Percentiles rank a stretch among this genome's conserved stretches.
Conservation (phyloP, 768 basidiomycete genomes). For the Termitomyces sp. region DNA sequence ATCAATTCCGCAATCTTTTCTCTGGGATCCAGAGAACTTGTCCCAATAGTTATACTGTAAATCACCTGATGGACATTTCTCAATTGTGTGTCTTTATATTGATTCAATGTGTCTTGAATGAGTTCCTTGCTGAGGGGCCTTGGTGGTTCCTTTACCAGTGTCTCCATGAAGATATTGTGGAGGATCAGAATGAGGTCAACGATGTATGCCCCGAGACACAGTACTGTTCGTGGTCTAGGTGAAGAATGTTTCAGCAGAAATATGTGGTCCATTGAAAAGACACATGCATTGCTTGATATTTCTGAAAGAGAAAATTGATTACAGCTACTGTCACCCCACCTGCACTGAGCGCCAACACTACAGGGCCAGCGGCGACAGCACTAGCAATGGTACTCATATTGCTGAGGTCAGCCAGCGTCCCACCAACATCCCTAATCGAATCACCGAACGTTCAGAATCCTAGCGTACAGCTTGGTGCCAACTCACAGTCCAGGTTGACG, state of each 20-base stretch:
- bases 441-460: background rate
- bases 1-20: background rate
- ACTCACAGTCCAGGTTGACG: background rate
- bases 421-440: background rate
- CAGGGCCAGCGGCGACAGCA: background rate
- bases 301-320: background rate
- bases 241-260: background rate
- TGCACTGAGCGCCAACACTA: background rate
- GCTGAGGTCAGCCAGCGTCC: background rate
- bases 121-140: background rate
- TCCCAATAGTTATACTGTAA: background rate
- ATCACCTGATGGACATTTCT: background rate
- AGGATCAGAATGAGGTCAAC: background rate
- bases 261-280: too few relatives aligned
- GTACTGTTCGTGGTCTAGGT: background rate
- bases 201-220: background rate
- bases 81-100: background rate
- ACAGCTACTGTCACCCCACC: background rate
- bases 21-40: background rate
- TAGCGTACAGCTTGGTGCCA: background rate
- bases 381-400: background rate
- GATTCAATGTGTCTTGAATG: background rate
- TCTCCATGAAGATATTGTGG: background rate
- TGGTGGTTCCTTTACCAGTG: background rate
- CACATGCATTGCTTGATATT: background rate